phyloP scores from a whole-genome alignment of 371 early-diverging fungal species.

The Blakeslea trispora region DNA sequence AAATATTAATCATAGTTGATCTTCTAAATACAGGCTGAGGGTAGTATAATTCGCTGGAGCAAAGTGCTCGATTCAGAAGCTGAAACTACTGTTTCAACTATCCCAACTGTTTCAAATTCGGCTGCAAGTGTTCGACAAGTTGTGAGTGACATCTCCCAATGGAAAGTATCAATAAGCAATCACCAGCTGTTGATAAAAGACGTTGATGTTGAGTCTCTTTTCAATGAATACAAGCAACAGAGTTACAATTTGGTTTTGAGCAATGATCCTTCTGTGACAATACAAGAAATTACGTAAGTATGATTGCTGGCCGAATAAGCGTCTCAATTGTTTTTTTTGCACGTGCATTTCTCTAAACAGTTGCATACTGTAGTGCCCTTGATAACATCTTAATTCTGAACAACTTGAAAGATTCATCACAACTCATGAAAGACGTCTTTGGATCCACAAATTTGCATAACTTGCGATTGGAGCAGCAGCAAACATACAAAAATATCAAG shows the following conservation, averaged over 20 bases:
- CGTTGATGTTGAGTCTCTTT: neutral
- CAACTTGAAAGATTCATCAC: neutral
- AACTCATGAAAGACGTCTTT: neutral
- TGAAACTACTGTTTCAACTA: neutral
- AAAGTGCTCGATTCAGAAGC: neutral
- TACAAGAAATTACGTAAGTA: neutral
- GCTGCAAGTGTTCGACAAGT: neutral
- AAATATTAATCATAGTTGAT: too few species aligned
- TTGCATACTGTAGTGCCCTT: neutral
- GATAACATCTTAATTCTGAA: neutral
- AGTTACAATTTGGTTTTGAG: neutral
- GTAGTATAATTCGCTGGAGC: neutral
- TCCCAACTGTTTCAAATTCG: neutral
- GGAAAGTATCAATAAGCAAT: neutral
- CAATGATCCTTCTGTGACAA: neutral
- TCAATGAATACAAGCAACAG: neutral
- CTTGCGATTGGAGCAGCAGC: neutral
- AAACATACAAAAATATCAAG: neutral
- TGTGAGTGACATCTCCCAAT: neutral
- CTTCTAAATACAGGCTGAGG: too few species aligned
- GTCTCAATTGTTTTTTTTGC: neutral
- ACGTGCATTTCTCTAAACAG: neutral
- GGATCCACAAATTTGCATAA: neutral
- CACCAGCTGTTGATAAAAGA: neutral
- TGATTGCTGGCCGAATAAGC: too few species aligned